phyloP scores from a whole-genome alignment of 1,284 basidiomycete genomes.

The Xerocomus nothofagi region DNA sequence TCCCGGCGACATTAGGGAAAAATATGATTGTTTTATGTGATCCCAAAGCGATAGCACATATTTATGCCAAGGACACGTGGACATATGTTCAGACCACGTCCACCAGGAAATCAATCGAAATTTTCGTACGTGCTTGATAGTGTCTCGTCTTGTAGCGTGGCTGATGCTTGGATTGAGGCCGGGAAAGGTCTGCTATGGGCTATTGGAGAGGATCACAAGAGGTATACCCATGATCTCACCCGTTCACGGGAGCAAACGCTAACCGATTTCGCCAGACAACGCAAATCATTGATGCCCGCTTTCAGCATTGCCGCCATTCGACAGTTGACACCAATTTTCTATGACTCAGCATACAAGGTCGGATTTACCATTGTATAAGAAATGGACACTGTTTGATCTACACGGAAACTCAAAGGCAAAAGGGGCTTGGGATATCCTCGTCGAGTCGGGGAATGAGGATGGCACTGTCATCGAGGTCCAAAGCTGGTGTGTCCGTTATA shows the following conservation, averaged over 20 bases:
- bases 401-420: slow-evolving; percentile 33
- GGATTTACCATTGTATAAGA: neutral
- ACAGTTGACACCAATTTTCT: neutral
- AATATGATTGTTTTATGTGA: slow-evolving; percentile 29
- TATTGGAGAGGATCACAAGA: slow-evolving; percentile 17
- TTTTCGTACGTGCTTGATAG: slow-evolving; percentile 40
- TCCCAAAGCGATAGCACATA: slow-evolving; percentile 41
- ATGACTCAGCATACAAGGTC: slow-evolving; percentile 43
- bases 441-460: slow-evolving; percentile 37
- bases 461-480: slow-evolving; percentile 50
- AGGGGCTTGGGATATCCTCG: slow-evolving; percentile 48
- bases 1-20: slow-evolving; percentile 43
- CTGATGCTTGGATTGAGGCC: neutral
- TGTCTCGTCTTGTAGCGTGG: no score
- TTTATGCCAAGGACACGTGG: slow-evolving; percentile 41
- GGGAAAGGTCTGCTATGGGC: slow-evolving; percentile 16
- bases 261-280: slow-evolving; percentile 31
- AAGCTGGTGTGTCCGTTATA: slow-evolving; percentile 6
- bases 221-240: neutral
- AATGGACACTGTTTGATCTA: neutral
- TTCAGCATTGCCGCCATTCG: slow-evolving; percentile 1
- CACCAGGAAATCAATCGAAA: slow-evolving; percentile 40
- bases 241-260: no score
- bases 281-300: slow-evolving; percentile 23
- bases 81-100: slow-evolving; percentile 44